Conservation (phyloP, 2,329 filamentous ascomycete species). For the Penicillium sp. region DNA sequence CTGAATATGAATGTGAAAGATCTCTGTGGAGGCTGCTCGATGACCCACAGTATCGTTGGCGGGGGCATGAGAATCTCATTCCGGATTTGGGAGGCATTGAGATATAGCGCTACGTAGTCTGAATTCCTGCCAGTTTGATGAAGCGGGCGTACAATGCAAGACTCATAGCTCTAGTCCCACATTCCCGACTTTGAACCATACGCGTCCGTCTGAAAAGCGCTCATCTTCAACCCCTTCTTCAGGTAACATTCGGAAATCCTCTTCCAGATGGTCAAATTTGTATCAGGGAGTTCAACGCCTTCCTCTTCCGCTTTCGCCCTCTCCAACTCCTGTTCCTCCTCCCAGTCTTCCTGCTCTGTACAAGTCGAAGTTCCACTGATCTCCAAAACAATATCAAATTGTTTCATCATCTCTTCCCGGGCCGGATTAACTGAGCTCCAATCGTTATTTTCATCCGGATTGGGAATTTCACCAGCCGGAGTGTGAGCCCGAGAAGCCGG, state of each 20-base stretch:
- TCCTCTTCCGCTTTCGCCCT: neutral
- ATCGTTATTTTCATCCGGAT: neutral
- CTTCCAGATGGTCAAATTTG: neutral
- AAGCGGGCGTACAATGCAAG: no score
- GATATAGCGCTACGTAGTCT: no score
- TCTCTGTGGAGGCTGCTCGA: neutral
- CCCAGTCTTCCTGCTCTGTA: neutral
- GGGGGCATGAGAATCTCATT: no score
- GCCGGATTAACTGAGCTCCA: neutral
- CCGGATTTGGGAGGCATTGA: no score
- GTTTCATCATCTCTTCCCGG: neutral
- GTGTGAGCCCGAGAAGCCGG: neutral
- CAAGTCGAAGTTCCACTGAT: neutral
- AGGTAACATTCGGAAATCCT: neutral
- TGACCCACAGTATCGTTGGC: neutral
- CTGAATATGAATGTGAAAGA: neutral
- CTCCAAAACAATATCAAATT: constrained; percentile 1
- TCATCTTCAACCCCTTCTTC: neutral
- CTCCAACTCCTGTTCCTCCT: neutral
- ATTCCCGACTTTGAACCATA: neutral
- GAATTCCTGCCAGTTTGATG: no score
- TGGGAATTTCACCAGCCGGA: neutral
- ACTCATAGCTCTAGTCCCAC: neutral
- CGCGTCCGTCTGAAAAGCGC: neutral
- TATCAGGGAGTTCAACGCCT: neutral